Base-by-base conservation (phyloP, 1,284 basidiomycete species). In the Tilletia setariae region DNA sequence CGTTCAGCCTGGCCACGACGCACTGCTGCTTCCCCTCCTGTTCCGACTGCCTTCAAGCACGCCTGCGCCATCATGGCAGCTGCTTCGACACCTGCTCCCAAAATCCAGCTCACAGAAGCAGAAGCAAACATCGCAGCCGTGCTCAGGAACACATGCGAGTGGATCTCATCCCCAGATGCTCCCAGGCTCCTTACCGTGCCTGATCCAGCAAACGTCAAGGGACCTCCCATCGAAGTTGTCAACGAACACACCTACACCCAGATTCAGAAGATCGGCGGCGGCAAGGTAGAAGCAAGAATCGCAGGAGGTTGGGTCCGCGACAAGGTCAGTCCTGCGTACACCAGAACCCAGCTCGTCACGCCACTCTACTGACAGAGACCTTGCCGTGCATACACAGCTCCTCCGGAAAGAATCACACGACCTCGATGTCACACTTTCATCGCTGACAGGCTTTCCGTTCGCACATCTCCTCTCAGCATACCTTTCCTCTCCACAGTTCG, bases 291-390 rank as follows among this genome's bases (percentile, higher is more conserved):
- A 51, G 79, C 79, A 7, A 72, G 80, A 19, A 80, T 82, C 28
- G 94, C 93, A 9, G 94, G 94, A 43, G 94, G 94, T 40, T 98
- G 94, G 94, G 94, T 97, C 53, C 86, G 94, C 76, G 95, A 99
- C 84, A 98, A 98, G 35, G 35, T 40, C 6, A 40, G 35, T 11
- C 35, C 35, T 40, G 35, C 35, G 11, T 11, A 6, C 35, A n/a
- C n/a, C n/a, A n/a, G n/a, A n/a, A n/a, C n/a, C n/a, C n/a, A n/a
- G n/a, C n/a, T n/a, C n/a, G n/a, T n/a, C n/a, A n/a, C n/a, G n/a
- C n/a, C n/a, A n/a, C n/a, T n/a, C n/a, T n/a, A n/a, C n/a, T n/a
- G n/a, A n/a, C n/a, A n/a, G n/a, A n/a, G n/a, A n/a, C n/a, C n/a
- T n/a, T n/a, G n/a, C n/a, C n/a, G n/a, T n/a, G n/a, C n/a, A n/a